Evolutionary conservation across 2,329 filamentous ascomycete genomes (phyloP).

Genomic region (Alternaria triticina): DNA sequence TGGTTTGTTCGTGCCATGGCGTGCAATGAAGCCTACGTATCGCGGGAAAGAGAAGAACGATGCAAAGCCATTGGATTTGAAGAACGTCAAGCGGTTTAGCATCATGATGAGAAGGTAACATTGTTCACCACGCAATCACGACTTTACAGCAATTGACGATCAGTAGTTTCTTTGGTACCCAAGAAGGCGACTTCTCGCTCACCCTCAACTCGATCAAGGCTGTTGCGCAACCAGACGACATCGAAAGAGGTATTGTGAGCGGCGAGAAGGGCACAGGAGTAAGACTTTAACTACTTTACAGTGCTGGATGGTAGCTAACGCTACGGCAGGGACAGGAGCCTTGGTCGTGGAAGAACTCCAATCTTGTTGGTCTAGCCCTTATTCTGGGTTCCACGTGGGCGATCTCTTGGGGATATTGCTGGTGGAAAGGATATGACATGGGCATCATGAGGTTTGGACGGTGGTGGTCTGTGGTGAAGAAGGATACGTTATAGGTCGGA

Average conservation of each 20-base stretch:
- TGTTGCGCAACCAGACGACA: conserved; percentile 31
- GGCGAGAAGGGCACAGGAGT: conserved; percentile 4
- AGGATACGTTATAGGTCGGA: neutral
- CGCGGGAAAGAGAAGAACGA: conserved; percentile 70
- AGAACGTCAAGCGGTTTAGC: conserved; percentile 69
- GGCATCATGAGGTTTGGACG: conserved; percentile 29
- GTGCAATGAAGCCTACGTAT: conserved; percentile 73
- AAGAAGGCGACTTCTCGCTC: conserved; percentile 71
- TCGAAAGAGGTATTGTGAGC: conserved; percentile 32
- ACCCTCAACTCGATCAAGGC: conserved; percentile 63
- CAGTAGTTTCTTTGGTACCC: conserved; percentile 74
- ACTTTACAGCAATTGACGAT: conserved; percentile 20
- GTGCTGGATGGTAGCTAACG: conserved; percentile 10
- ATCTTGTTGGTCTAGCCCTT: conserved; percentile 31
- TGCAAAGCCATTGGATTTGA: conserved; percentile 64
- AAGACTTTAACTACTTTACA: conserved; percentile 3
- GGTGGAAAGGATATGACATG: conserved; percentile 32
- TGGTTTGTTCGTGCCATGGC: conserved; percentile 66
- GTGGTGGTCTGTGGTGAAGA: conserved; percentile 24
- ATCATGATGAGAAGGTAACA: conserved; percentile 81
- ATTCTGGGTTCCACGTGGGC: conserved; percentile 31
- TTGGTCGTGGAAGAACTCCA: conserved; percentile 37
- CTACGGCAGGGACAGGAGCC: conserved; percentile 19
- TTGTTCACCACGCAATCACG: neutral
- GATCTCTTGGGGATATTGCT: conserved; percentile 28